phyloP scores from a whole-genome alignment of 768 basidiomycete genomes.

The Phylloporus sp. region DNA sequence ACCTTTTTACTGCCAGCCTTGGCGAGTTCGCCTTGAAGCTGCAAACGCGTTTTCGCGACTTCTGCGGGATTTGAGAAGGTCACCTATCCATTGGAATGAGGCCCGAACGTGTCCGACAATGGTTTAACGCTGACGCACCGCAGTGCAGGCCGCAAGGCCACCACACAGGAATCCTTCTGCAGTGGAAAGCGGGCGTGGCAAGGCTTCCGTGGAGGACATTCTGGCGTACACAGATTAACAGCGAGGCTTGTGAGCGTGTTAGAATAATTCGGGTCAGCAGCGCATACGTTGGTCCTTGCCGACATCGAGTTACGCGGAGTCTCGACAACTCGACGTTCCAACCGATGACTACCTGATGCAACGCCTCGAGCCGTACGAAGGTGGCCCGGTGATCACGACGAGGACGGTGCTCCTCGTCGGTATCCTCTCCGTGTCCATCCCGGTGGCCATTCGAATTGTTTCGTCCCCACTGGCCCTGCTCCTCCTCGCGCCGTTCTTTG shows the following conservation, averaged over 20 bases:
- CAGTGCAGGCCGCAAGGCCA: constrained; percentile 86
- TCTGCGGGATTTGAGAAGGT: constrained; percentile 78
- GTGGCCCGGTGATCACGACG: constrained; percentile 42
- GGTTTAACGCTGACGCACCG: constrained; percentile 43
- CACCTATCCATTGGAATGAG: constrained; percentile 44
- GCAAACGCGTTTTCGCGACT: constrained; percentile 86
- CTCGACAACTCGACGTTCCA: constrained; percentile 1
- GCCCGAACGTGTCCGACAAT: background rate
- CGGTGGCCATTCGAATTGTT: constrained; percentile 49
- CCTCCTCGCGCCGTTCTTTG: constrained; percentile 58
- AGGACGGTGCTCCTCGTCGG: constrained; percentile 55
- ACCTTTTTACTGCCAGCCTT: constrained; percentile 68
- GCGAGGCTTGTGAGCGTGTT: constrained; percentile 2
- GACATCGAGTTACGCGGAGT: background rate
- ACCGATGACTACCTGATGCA: constrained; percentile 13
- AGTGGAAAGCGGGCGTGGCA: constrained; percentile 48
- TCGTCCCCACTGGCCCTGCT: constrained; percentile 66
- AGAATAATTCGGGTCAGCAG: background rate
- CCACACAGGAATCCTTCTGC: constrained; percentile 85
- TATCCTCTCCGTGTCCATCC: constrained; percentile 53
- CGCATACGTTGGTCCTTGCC: background rate
- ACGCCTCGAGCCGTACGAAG: constrained; percentile 18
- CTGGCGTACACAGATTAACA: background rate
- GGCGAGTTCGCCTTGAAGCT: constrained; percentile 92
- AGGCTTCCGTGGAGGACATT: constrained; percentile 17